Conservation (phyloP, 2,329 filamentous ascomycete genomes). For the Phaeosphaeriaceae sp. region DNA sequence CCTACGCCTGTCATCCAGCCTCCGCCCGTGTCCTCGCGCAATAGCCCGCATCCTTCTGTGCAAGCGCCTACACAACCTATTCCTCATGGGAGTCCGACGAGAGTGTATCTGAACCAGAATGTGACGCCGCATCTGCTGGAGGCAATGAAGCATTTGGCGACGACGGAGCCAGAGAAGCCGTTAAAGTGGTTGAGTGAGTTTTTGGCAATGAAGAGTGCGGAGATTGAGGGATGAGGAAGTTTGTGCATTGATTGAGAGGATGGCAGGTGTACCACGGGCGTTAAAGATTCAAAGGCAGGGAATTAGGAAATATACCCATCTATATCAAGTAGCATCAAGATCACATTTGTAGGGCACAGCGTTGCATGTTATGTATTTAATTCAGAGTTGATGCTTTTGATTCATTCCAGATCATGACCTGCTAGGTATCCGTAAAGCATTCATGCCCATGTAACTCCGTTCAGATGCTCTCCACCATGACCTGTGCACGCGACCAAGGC, state of each 20-base stretch:
- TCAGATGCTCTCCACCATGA: slow-evolving; percentile 36
- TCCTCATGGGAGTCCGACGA: slow-evolving; percentile 55
- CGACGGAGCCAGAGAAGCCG: slow-evolving; percentile 59
- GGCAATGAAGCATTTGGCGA: slow-evolving; percentile 59
- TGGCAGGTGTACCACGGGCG: slow-evolving; percentile 4
- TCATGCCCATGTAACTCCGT: slow-evolving; percentile 46
- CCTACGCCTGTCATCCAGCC: slow-evolving; percentile 19
- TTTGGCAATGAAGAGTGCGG: slow-evolving; percentile 54
- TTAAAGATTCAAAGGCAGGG: slow-evolving; percentile 15
- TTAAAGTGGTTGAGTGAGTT: slow-evolving; percentile 57
- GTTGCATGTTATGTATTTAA: slow-evolving; percentile 26
- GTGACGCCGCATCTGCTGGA: slow-evolving; percentile 59
- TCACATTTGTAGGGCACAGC: slow-evolving; percentile 5
- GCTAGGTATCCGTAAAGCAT: slow-evolving; percentile 45
- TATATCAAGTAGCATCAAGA: slow-evolving; percentile 12
- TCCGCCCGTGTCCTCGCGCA: slow-evolving; percentile 37
- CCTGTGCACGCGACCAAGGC: slow-evolving; percentile 35
- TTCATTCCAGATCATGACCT: slow-evolving; percentile 47
- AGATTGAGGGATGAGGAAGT: slow-evolving; percentile 52
- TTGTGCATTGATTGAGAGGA: slow-evolving; percentile 56
- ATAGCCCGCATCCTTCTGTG: slow-evolving; percentile 42
- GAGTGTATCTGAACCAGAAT: slow-evolving; percentile 57
- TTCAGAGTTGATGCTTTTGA: slow-evolving; percentile 44
- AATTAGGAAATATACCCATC: slow-evolving; percentile 29
- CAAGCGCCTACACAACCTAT: slow-evolving; percentile 46